phyloP scores from a whole-genome alignment of 768 basidiomycete genomes.

The Guyanaporus albipodus region DNA sequence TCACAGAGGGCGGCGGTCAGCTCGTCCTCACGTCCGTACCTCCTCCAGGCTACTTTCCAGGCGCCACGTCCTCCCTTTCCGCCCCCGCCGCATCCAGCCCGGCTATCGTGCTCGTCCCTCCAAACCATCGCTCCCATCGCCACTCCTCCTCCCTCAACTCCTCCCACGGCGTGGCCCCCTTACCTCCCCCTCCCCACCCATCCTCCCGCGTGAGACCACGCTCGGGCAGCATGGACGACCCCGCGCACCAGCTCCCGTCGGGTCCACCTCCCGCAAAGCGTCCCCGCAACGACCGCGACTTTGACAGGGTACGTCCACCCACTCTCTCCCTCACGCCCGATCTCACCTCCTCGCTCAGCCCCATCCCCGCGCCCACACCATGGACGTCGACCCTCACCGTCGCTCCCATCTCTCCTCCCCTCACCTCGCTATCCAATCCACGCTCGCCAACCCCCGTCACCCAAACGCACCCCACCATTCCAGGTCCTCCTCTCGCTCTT shows the following conservation, averaged over 20 bases:
- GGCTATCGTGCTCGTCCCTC: constrained; percentile 22
- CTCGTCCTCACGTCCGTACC: constrained; percentile 38
- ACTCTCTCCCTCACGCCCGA: not conserved
- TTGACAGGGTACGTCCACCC: constrained; percentile 19
- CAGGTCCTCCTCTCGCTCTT: constrained; percentile 36
- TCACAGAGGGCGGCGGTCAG: constrained; percentile 42
- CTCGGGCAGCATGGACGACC: constrained; percentile 41
- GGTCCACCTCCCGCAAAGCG: constrained; percentile 51
- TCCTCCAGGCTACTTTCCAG: constrained; percentile 17
- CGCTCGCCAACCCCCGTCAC: constrained; percentile 12
- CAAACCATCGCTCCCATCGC: constrained; percentile 18
- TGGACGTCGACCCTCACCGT: constrained; percentile 27
- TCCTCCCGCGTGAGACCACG: constrained; percentile 39
- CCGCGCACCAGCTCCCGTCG: constrained; percentile 26
- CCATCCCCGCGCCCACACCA: constrained; percentile 10
- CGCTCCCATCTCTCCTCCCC: constrained; percentile 24
- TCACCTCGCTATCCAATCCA: constrained; percentile 9
- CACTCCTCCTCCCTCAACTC: constrained; percentile 25
- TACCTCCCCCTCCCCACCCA: constrained; percentile 39
- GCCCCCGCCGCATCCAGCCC: constrained; percentile 26
- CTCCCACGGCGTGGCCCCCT: constrained; percentile 32
- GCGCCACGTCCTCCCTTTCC: constrained; percentile 12
- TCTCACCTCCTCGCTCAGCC: constrained; percentile 15
- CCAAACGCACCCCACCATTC: constrained; percentile 16
- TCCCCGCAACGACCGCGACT: constrained; percentile 37